Percentiles rank a stretch among this genome's conserved stretches.
These are phyloP conservation scores for Leptodermis oblonga DNA, from an alignment of 257 asterid species.

Conservation along the genomic window DNA sequence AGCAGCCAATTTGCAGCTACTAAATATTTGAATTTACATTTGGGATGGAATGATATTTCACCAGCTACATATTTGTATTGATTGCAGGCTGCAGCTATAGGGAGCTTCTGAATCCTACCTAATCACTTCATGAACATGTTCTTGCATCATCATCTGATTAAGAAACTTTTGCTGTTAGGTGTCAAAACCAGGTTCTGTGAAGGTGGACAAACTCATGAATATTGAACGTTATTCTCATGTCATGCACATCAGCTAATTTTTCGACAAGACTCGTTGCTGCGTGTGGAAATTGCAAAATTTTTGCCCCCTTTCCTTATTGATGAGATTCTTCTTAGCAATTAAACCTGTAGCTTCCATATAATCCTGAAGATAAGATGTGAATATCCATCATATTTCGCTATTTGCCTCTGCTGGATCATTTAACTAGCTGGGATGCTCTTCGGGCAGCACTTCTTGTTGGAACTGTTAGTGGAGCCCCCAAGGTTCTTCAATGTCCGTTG, in stretches of 20 bases:
- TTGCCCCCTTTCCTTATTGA: neutral
- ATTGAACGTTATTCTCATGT: slow-evolving; percentile 98
- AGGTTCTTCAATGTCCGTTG: slow-evolving; percentile 47
- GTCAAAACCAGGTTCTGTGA: slow-evolving; percentile 86
- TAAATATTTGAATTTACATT: too few relatives aligned
- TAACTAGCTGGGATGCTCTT: slow-evolving; percentile 94
- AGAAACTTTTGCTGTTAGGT: slow-evolving; percentile 48
- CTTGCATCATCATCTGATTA: too few relatives aligned
- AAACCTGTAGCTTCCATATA: neutral
- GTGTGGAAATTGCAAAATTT: too few relatives aligned
- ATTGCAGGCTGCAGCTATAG: too few relatives aligned
- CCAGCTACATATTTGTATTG: too few relatives aligned
- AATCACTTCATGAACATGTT: too few relatives aligned
- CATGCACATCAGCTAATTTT: slow-evolving; percentile 82
- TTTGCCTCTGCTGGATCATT: slow-evolving; percentile 35
- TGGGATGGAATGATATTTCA: too few relatives aligned
- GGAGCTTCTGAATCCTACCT: too few relatives aligned
- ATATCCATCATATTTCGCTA: neutral
- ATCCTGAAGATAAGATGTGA: neutral
- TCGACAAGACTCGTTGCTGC: too few relatives aligned
- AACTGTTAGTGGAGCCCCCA: slow-evolving; percentile 99
- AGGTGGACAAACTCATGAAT: slow-evolving; percentile 90
- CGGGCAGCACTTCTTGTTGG: slow-evolving; percentile 99
- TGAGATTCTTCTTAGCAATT: neutral
- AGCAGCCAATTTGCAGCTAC: too few relatives aligned